A percentile compares a stretch with the other conserved stretches of the same genome.
phyloP scores from a whole-genome alignment of 306 rosid species.

The Acacia crassicarpa region DNA sequence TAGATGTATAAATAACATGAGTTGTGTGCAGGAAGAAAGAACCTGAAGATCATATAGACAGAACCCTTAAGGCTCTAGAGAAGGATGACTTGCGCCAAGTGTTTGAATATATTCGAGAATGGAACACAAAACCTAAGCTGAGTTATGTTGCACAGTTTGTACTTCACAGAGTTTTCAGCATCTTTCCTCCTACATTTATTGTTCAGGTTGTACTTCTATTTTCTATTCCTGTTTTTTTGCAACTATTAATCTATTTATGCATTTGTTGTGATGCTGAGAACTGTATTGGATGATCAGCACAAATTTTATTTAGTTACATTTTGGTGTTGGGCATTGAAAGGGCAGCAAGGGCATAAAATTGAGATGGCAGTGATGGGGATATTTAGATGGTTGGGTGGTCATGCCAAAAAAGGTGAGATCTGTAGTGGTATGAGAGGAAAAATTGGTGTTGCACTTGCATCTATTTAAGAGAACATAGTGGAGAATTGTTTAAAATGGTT shows the following conservation, averaged over 20 bases:
- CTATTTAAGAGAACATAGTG: not conserved
- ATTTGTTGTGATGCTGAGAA: not conserved
- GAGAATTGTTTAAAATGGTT: not conserved
- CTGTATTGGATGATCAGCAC: not conserved
- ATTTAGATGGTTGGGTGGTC: not conserved
- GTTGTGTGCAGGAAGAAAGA: constrained; percentile 73
- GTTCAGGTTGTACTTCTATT: constrained; percentile 51
- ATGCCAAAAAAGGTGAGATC: not conserved
- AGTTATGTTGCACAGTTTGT: constrained; percentile 88
- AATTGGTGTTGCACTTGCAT: not conserved
- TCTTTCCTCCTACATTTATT: constrained; percentile 71
- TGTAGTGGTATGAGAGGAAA: not conserved
- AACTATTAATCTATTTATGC: not conserved
- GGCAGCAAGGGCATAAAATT: not conserved
- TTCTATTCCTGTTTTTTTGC: not conserved
- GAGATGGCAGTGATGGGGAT: not conserved
- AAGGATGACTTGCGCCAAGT: constrained; percentile 61
- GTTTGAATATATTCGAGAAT: constrained; percentile 75
- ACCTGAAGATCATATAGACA: constrained; percentile 55
- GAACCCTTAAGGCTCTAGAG: constrained; percentile 57
- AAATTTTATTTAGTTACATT: not conserved
- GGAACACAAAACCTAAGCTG: constrained; percentile 89
- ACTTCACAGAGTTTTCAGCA: constrained; percentile 72
- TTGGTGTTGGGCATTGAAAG: not conserved
- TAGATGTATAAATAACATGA: constrained; percentile 51